Evolutionary conservation across 495 filamentous ascomycete genomes (phyloP), one percentile per base, ranked within the genome.

Genomic region (Penicillium cataractarum): DNA sequence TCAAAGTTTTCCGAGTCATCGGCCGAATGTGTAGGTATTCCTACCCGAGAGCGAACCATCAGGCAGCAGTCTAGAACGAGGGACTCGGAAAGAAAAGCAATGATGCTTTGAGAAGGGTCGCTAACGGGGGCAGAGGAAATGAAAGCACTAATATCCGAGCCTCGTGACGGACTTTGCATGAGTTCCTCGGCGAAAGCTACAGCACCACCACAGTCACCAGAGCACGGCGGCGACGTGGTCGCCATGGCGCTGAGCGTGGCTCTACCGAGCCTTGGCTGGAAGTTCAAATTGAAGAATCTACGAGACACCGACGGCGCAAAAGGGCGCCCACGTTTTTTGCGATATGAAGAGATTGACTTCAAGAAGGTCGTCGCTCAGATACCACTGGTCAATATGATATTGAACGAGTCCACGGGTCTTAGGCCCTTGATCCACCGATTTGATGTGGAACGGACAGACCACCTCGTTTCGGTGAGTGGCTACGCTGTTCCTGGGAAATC

Each of bases 361-460:
- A 57, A 57, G 19, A 46, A 35, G 5, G 32, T 66, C 22, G 55
- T 60, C 19, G 22, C 31, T 17, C 52, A 56, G 26, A 50, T 62
- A 3, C 46, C 50, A 9, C 56, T 62, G 49, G 46, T 62, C 22
- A 39, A 55, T 54, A 37, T 57, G 19, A 46, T 63, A 1, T 26
- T 62, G 15, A 57, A 61, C 37, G 54, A 64, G 52, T 46, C 53
- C 39, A 67, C 62, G 61, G 57, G 58, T 54, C 40, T 62, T 17
- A 55, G 50, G 26, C 56, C 61, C 26, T 58, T 65, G 31, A 50
- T 62, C 19, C 42, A 8, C 58, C 13, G 61, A 50, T 15, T 54
- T 27, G 27, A 48, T 49, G 54, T 61, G 48, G 58, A 35, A 58
- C n/a, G 63, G 48, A 62, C 65, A 24, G 58, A 60, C 55, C 48